phyloP scores from a whole-genome alignment of 2,329 filamentous ascomycete genomes.

The Zasmidium cellare region DNA sequence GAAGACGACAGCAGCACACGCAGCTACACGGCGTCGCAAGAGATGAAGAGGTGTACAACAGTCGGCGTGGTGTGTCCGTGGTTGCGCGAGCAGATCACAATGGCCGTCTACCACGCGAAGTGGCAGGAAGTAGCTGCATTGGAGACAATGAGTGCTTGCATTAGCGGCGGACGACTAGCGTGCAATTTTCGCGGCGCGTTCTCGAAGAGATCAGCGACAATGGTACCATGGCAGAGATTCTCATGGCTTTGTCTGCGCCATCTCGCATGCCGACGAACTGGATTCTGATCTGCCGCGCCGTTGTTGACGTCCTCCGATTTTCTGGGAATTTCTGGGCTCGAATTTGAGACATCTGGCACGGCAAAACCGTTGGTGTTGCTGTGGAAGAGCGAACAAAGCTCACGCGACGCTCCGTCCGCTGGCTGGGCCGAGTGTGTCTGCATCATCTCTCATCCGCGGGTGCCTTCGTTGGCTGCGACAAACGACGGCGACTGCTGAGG shows the following conservation, averaged over 20 bases:
- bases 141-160: neutral
- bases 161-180: conserved; percentile 2
- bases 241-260: neutral
- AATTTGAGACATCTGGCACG: neutral
- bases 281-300: neutral
- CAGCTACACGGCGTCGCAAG: neutral
- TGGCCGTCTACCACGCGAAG: neutral
- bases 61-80: neutral
- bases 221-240: neutral
- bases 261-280: neutral
- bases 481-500: neutral
- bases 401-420: neutral
- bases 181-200: neutral
- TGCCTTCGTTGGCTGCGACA: neutral
- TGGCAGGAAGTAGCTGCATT: neutral
- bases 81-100: neutral
- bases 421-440: neutral
- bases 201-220: neutral
- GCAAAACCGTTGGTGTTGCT: neutral
- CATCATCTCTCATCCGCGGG: neutral
- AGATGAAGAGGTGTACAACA: neutral
- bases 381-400: neutral
- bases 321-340: neutral
- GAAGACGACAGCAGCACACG: neutral
- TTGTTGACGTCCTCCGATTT: neutral